phyloP scores from a whole-genome alignment of 345 rosid species.

The Eucalyptus grandis region DNA sequence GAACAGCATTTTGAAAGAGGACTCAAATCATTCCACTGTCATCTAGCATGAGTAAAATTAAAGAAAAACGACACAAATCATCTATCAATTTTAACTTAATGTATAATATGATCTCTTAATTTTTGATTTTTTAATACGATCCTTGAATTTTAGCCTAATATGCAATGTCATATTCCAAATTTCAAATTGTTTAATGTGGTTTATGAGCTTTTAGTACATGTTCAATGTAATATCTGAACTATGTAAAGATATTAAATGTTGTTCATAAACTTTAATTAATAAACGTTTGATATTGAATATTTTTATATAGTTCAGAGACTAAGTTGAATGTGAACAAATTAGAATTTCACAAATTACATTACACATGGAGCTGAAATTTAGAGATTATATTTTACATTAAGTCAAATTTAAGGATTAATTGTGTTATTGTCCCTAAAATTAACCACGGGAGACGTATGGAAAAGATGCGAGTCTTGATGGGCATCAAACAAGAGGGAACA shows the following conservation, averaged over 20 bases:
- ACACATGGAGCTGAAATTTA: background rate
- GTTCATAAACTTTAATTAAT: too few relatives aligned
- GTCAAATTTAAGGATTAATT: background rate
- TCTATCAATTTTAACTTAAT: fast-evolving
- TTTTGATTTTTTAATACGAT: too few relatives aligned
- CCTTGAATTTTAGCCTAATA: fast-evolving
- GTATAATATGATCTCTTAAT: too few relatives aligned
- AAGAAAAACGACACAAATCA: too few relatives aligned
- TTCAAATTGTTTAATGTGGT: too few relatives aligned
- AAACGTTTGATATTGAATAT: too few relatives aligned
- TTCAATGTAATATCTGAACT: too few relatives aligned
- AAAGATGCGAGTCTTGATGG: background rate
- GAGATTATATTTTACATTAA: background rate
- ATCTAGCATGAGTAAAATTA: background rate
- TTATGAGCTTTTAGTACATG: too few relatives aligned
- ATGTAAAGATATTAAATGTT: too few relatives aligned
- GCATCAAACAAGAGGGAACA: background rate
- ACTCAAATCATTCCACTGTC: background rate
- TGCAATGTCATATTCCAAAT: too few relatives aligned
- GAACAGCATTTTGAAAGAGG: background rate
- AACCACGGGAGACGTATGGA: background rate
- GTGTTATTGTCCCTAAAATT: background rate
- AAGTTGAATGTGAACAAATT: fast-evolving
- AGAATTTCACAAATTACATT: background rate
- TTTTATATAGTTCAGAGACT: too few relatives aligned